Conservation (phyloP, 2,329 filamentous ascomycete species). For the Dothideomycetes sp. region DNA sequence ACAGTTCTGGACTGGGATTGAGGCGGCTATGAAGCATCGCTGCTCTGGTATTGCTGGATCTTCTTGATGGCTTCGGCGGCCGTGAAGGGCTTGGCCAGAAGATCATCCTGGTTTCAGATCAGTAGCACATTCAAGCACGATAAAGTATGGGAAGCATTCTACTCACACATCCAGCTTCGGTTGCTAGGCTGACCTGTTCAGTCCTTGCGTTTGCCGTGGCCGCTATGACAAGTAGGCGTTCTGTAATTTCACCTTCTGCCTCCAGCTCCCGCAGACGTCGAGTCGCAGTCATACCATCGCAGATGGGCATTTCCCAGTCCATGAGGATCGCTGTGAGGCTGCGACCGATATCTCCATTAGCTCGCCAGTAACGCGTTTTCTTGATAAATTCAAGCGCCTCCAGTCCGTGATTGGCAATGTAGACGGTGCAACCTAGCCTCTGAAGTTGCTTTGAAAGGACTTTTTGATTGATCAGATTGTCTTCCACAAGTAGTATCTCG, state of each 20-base stretch:
- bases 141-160: neutral
- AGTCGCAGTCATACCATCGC: slow-evolving; percentile 69
- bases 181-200: slow-evolving; percentile 61
- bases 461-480: slow-evolving; percentile 20
- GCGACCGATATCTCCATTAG: neutral
- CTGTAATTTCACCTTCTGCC: slow-evolving; percentile 46
- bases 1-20: no score
- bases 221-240: slow-evolving; percentile 62
- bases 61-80: slow-evolving; percentile 12
- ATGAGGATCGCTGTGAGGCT: slow-evolving; percentile 49
- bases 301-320: slow-evolving; percentile 76
- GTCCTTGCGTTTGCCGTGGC: slow-evolving; percentile 70
- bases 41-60: neutral
- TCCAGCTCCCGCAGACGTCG: slow-evolving; percentile 60
- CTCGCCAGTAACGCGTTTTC: slow-evolving; percentile 5
- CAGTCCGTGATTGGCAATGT: slow-evolving; percentile 15
- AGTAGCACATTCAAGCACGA: neutral
- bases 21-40: no score
- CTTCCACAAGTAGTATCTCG: slow-evolving; percentile 15
- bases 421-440: slow-evolving; percentile 14
- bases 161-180: slow-evolving; percentile 56
- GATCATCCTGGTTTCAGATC: slow-evolving; percentile 11
- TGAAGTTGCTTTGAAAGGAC: slow-evolving; percentile 16
- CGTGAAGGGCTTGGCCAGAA: slow-evolving; percentile 23
- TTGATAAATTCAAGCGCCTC: slow-evolving; percentile 17